A percentile compares a stretch with the other conserved stretches of the same genome.
These are phyloP conservation scores for Mortierella alpina DNA, from an alignment of 192 early-diverging fungal genomes.

Conservation along the genomic window DNA sequence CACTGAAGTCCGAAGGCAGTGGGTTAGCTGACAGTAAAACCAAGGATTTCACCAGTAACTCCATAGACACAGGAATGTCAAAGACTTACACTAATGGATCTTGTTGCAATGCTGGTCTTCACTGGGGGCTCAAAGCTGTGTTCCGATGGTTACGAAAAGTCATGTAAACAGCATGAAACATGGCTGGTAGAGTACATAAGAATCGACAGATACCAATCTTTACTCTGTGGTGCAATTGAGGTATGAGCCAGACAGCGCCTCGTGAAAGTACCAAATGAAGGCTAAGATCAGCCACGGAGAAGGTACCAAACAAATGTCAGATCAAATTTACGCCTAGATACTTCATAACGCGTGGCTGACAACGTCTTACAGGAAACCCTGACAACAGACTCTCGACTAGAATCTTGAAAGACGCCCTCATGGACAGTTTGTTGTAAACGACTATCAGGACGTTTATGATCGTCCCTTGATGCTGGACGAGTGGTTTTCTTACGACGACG, in stretches of 20 bases:
- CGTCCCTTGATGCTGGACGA: too few relatives aligned
- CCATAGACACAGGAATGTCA: too few relatives aligned
- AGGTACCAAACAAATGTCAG: too few relatives aligned
- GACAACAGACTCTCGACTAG: too few relatives aligned
- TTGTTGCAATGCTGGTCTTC: not conserved
- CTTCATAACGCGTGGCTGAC: too few relatives aligned
- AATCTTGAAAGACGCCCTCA: too few relatives aligned
- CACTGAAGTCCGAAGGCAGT: not conserved
- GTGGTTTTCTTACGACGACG: too few relatives aligned
- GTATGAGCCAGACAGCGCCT: not conserved
- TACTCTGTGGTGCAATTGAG: slow-evolving; percentile 7
- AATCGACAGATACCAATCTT: not conserved
- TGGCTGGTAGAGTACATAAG: not conserved
- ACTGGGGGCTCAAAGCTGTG: slow-evolving; percentile 1
- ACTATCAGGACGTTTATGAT: too few relatives aligned
- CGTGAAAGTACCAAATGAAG: slow-evolving; percentile 1
- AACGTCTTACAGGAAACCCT: too few relatives aligned
- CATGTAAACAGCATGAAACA: not conserved
- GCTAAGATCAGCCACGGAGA: slow-evolving; percentile 2
- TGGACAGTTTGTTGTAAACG: too few relatives aligned
- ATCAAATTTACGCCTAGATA: too few relatives aligned
- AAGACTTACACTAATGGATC: not conserved
- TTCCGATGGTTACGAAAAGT: not conserved
- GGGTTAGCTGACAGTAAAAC: not conserved
- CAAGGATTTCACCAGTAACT: too few relatives aligned